A percentile compares a stretch with the other conserved stretches of the same genome.
phyloP scores from a whole-genome alignment of 495 filamentous ascomycete species.

The Hypoxylon lenormandii region DNA sequence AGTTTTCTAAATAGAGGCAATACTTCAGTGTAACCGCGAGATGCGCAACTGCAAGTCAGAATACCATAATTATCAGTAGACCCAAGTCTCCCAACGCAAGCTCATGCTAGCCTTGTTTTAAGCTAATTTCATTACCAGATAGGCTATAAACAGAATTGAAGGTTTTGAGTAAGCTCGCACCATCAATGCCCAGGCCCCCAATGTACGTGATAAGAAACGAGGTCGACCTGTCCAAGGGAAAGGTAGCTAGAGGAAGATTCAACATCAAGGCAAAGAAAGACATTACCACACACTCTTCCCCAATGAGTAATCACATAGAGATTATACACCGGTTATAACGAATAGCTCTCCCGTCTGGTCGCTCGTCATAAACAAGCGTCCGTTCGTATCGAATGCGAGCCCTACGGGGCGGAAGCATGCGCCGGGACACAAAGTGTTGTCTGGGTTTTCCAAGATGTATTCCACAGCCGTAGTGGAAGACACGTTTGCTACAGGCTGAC shows the following conservation, averaged over 20 bases:
- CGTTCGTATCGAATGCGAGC: slow-evolving; percentile 61
- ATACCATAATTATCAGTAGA: too few species aligned
- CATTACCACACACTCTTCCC: too few species aligned
- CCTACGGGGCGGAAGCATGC: slow-evolving; percentile 65
- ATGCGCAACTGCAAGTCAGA: too few species aligned
- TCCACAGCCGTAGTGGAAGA: slow-evolving; percentile 58
- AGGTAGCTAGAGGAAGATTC: too few species aligned
- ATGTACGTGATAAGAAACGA: too few species aligned
- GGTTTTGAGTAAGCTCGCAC: background rate
- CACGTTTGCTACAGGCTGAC: slow-evolving; percentile 55
- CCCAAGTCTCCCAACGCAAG: too few species aligned
- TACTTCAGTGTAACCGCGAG: too few species aligned
- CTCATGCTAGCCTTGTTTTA: too few species aligned
- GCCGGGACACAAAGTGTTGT: slow-evolving; percentile 51
- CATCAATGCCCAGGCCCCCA: background rate
- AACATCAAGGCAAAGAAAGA: too few species aligned
- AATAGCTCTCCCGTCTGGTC: slow-evolving; percentile 64
- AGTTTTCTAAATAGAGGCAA: too few species aligned
- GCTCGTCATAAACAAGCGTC: slow-evolving; percentile 62
- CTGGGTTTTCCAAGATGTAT: slow-evolving; percentile 61
- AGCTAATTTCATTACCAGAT: too few species aligned
- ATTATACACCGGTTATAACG: slow-evolving; percentile 56
- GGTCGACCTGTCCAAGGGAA: too few species aligned
- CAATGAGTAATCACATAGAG: background rate
- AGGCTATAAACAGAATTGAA: background rate